phyloP scores from a whole-genome alignment of 257 asterid genomes.

The Hygrophila difformis region DNA sequence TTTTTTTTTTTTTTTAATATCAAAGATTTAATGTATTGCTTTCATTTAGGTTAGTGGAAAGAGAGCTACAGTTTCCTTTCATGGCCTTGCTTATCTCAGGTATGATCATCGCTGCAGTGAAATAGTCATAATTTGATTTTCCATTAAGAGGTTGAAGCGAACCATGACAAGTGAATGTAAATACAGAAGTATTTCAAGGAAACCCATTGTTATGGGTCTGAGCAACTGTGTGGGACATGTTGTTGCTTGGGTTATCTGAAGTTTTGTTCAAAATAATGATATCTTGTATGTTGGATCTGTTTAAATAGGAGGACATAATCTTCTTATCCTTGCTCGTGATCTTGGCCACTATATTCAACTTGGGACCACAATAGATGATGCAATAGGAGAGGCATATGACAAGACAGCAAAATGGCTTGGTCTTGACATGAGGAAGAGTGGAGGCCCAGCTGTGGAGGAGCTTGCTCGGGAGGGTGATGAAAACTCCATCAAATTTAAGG shows the following conservation, averaged over 20 bases:
- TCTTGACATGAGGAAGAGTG: constrained; percentile 92
- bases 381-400: constrained; percentile 98
- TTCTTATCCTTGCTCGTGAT: constrained; percentile 85
- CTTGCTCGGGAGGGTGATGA: constrained; percentile 90
- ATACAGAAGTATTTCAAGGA: not conserved
- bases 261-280: constrained; percentile 9
- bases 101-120: constrained; percentile 23
- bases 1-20: too few relatives aligned
- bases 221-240: too few relatives aligned
- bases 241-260: not conserved
- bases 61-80: constrained; percentile 76
- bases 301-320: constrained; percentile 88
- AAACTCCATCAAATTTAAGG: constrained; percentile 58
- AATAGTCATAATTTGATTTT: constrained; percentile 1
- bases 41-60: constrained; percentile 64
- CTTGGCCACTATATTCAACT: constrained; percentile 92
- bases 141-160: constrained; percentile 1
- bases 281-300: constrained; percentile 7
- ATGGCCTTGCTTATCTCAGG: constrained; percentile 95
- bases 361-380: constrained; percentile 94
- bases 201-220: too few relatives aligned
- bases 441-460: constrained; percentile 98
- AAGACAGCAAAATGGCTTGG: constrained; percentile 99
- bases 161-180: constrained; percentile 2
- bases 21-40: constrained; percentile 19